Evolutionary conservation across 441 rosid genomes (phyloP).

Genomic region (Gossypium gossypioides): DNA sequence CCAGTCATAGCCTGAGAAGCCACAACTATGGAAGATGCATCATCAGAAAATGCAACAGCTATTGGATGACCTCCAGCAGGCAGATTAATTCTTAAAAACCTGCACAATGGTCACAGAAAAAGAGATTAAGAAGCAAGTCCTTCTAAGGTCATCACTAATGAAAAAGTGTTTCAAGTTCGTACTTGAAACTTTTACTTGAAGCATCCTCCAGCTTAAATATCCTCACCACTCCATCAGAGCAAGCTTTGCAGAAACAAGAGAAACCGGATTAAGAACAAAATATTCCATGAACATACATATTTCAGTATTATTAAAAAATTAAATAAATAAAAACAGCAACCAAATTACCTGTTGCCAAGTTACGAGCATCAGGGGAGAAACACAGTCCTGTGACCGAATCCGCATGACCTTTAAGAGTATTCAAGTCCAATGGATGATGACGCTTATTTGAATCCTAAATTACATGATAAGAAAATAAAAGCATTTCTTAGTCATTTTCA

Average conservation of each 20-base stretch:
- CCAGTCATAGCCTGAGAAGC: slow-evolving; percentile 59
- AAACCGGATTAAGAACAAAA: neutral
- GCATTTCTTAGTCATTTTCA: neutral
- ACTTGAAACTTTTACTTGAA: slow-evolving; percentile 94
- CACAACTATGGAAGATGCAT: slow-evolving; percentile 69
- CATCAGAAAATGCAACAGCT: slow-evolving; percentile 66
- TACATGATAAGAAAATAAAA: slow-evolving; percentile 9
- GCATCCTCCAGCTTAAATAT: slow-evolving; percentile 81
- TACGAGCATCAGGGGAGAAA: slow-evolving; percentile 65
- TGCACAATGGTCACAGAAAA: slow-evolving; percentile 18
- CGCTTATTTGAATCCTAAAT: slow-evolving; percentile 63
- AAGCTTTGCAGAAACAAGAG: slow-evolving; percentile 42
- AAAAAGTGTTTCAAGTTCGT: slow-evolving; percentile 17
- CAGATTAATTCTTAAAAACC: slow-evolving; percentile 71
- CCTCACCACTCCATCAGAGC: slow-evolving; percentile 22
- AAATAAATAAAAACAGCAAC: neutral
- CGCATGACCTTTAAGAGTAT: slow-evolving; percentile 89
- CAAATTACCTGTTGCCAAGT: slow-evolving; percentile 66
- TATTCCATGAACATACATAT: neutral
- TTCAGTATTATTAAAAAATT: neutral
- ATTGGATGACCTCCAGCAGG: slow-evolving; percentile 84
- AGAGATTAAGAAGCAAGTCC: slow-evolving; percentile 8
- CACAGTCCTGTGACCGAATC: slow-evolving; percentile 75
- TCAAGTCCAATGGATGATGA: slow-evolving; percentile 85
- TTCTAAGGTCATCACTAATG: neutral